These are phyloP conservation scores for Lepiota venenata DNA, from an alignment of 768 basidiomycete species.

Conservation along the genomic window DNA sequence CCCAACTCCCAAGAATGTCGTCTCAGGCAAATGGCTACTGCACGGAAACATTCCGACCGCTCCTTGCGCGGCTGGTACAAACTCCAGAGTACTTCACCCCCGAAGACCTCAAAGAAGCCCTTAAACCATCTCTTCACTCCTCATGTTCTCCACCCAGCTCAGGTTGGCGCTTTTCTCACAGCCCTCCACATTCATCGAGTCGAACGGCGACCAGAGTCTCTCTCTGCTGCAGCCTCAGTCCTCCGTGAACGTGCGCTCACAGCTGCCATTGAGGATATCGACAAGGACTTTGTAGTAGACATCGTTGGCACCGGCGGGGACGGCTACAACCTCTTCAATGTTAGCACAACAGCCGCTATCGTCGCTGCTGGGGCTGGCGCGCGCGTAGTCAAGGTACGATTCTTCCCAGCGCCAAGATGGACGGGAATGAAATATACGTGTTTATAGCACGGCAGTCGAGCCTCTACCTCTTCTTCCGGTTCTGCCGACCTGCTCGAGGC, in stretches of 20 bases:
- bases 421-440: background rate
- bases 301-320: constrained; percentile 96
- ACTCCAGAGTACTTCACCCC: constrained; percentile 81
- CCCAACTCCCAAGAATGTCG: background rate
- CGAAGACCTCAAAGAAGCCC: constrained; percentile 66
- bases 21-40: constrained; percentile 20
- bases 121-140: constrained; percentile 75
- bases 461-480: constrained; percentile 92
- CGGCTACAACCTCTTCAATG: constrained; percentile 94
- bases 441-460: constrained; percentile 84
- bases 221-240: constrained; percentile 76
- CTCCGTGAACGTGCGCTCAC: constrained; percentile 66
- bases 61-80: constrained; percentile 75
- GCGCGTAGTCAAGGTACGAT: constrained; percentile 82
- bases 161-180: constrained; percentile 88
- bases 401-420: constrained; percentile 8
- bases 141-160: constrained; percentile 57
- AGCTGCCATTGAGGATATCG: constrained; percentile 52
- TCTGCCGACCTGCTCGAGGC: constrained; percentile 90
- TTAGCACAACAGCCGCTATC: constrained; percentile 90
- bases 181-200: constrained; percentile 79
- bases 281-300: constrained; percentile 75
- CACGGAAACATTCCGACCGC: constrained; percentile 60
- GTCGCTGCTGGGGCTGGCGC: constrained; percentile 95
- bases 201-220: constrained; percentile 70